phyloP scores from a whole-genome alignment of 2,329 filamentous ascomycete species.

The Rugonectria rugulosa region DNA sequence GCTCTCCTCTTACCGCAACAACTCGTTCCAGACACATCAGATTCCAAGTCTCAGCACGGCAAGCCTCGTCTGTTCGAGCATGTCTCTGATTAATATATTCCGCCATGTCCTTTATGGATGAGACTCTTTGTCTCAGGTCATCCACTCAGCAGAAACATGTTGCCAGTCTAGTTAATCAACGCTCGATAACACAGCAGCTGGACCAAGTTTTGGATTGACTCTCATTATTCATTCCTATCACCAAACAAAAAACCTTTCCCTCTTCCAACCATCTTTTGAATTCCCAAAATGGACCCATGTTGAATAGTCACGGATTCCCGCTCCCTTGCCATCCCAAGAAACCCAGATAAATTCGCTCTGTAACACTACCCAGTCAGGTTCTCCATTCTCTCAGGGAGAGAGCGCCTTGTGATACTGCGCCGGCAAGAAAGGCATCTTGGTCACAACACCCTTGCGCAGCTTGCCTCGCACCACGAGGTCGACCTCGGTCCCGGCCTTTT shows the following conservation, averaged over 20 bases:
- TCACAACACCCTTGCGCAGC: constrained; percentile 75
- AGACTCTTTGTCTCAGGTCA: too few relatives aligned
- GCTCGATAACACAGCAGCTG: too few relatives aligned
- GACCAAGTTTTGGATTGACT: too few relatives aligned
- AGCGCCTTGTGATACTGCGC: constrained; percentile 70
- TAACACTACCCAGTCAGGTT: constrained; percentile 3
- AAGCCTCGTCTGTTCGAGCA: too few relatives aligned
- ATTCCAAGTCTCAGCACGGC: too few relatives aligned
- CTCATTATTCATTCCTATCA: too few relatives aligned
- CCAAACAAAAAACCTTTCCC: not conserved
- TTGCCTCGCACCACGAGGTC: constrained; percentile 80
- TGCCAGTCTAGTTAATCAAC: too few relatives aligned
- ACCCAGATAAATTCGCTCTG: not conserved
- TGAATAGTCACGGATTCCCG: constrained; percentile 9
- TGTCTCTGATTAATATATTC: too few relatives aligned
- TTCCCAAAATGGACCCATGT: constrained; percentile 16
- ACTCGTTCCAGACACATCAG: too few relatives aligned
- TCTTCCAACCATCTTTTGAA: not conserved
- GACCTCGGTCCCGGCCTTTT: constrained; percentile 85
- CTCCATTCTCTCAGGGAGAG: not conserved
- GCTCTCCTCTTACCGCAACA: too few relatives aligned
- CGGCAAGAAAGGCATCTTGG: constrained; percentile 89
- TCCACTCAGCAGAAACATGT: too few relatives aligned
- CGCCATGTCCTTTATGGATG: too few relatives aligned
- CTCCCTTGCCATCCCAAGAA: not conserved